Conservation (phyloP, 2,329 filamentous ascomycete genomes). For the Calonectria montana region DNA sequence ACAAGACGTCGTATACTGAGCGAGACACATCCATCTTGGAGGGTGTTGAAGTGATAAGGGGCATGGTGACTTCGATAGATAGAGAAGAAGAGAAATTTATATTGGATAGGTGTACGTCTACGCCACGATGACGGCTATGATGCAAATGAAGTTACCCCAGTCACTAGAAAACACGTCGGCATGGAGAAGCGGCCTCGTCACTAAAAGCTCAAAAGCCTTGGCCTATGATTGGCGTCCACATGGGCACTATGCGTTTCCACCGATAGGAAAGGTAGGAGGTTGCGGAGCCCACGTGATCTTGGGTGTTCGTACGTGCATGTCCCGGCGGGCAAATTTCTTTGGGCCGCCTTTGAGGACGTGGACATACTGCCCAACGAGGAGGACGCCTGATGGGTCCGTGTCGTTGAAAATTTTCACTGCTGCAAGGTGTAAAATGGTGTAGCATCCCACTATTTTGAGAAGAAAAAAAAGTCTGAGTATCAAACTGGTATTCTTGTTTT, state of each 20-base stretch:
- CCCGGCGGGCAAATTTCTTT: too few relatives aligned
- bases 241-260: neutral
- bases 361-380: too few relatives aligned
- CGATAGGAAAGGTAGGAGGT: too few relatives aligned
- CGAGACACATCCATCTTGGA: neutral
- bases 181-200: neutral
- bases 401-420: too few relatives aligned
- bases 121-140: neutral
- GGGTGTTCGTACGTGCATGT: too few relatives aligned
- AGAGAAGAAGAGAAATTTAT: neutral
- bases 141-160: neutral
- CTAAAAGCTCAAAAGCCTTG: neutral
- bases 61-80: neutral
- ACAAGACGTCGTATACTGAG: neutral
- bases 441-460: too few relatives aligned
- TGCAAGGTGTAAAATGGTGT: too few relatives aligned
- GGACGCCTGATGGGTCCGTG: too few relatives aligned
- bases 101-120: neutral
- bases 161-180: neutral
- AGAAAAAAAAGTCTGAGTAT: too few relatives aligned
- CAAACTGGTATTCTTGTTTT: too few relatives aligned
- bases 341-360: too few relatives aligned
- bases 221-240: neutral
- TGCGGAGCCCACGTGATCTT: too few relatives aligned
- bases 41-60: neutral